phyloP scores from a whole-genome alignment of 2,329 filamentous ascomycete species.

The Raffaelea arxii region DNA sequence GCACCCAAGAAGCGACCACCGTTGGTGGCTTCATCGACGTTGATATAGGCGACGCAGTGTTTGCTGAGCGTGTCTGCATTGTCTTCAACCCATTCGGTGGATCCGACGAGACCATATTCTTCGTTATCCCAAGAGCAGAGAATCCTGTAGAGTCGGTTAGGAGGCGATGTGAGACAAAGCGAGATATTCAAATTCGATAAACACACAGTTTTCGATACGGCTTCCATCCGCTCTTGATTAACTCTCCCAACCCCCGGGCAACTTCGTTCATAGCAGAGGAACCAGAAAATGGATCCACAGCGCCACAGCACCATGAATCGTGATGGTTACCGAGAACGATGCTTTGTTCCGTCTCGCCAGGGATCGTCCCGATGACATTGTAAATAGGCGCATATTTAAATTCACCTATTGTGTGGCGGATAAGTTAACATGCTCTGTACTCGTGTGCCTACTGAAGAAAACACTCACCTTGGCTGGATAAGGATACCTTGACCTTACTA shows the following conservation, averaged over 20 bases:
- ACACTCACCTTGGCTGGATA: neutral
- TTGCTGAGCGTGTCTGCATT: slow-evolving; percentile 65
- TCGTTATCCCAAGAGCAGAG: slow-evolving; percentile 50
- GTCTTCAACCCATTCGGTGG: slow-evolving; percentile 82
- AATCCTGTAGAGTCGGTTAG: neutral
- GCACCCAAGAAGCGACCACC: slow-evolving; percentile 52
- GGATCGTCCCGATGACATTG: neutral
- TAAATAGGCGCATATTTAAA: neutral
- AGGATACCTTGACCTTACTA: neutral
- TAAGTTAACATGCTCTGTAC: too few relatives aligned
- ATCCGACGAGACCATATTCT: slow-evolving; percentile 73
- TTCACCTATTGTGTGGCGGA: too few relatives aligned
- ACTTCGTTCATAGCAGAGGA: slow-evolving; percentile 70
- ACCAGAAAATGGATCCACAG: slow-evolving; percentile 56
- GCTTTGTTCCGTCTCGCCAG: neutral
- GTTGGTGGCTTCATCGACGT: slow-evolving; percentile 47
- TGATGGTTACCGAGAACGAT: neutral
- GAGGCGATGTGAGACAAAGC: too few relatives aligned
- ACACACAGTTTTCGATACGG: slow-evolving; percentile 51
- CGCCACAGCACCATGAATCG: slow-evolving; percentile 2
- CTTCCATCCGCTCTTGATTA: slow-evolving; percentile 66
- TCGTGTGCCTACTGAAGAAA: neutral
- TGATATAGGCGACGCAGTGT: slow-evolving; percentile 67
- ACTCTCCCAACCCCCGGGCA: slow-evolving; percentile 59
- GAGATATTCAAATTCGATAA: neutral